Conservation (phyloP, 176 grass and related monocot genomes). For the Ananas comosus region DNA sequence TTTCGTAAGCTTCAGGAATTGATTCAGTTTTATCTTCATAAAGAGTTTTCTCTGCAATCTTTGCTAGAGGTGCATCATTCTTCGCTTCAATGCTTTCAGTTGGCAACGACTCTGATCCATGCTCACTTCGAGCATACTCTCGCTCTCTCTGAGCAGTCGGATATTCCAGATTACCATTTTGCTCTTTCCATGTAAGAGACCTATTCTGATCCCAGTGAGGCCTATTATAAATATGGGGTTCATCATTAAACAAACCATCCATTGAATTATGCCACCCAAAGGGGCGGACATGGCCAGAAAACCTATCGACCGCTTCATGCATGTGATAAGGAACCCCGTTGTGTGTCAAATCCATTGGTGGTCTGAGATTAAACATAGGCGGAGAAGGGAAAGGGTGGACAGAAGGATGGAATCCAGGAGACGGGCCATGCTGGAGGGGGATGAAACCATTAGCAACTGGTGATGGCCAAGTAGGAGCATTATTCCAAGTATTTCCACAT, state of each 20-base stretch:
- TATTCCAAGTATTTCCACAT: conserved; percentile 71
- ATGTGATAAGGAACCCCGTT: conserved; percentile 75
- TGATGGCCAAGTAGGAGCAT: conserved; percentile 62
- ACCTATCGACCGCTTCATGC: conserved; percentile 77
- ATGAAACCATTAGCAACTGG: conserved; percentile 75
- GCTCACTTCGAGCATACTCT: conserved; percentile 13
- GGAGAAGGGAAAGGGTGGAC: conserved; percentile 60
- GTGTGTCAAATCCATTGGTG: conserved; percentile 67
- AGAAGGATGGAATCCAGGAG: conserved; percentile 63
- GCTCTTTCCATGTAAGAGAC: conserved; percentile 39
- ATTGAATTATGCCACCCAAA: conserved; percentile 77
- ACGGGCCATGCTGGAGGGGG: conserved; percentile 63
- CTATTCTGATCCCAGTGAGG: conserved; percentile 81
- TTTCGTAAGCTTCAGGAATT: conserved; percentile 20
- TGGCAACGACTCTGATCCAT: conserved; percentile 21
- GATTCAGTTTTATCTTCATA: conserved; percentile 18
- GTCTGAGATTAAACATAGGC: conserved; percentile 73
- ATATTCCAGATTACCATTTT: conserved; percentile 44
- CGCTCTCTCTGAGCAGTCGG: conserved; percentile 42
- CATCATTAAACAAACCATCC: conserved; percentile 51
- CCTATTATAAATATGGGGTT: conserved; percentile 50
- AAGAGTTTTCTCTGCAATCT: conserved; percentile 8
- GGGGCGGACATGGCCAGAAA: conserved; percentile 53
- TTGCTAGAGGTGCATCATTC: conserved; percentile 19
- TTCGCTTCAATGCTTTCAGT: conserved; percentile 39